These are phyloP conservation scores for Metschnikowia bowlesiae DNA, from an alignment of 805 yeast species.

Conservation along the genomic window DNA sequence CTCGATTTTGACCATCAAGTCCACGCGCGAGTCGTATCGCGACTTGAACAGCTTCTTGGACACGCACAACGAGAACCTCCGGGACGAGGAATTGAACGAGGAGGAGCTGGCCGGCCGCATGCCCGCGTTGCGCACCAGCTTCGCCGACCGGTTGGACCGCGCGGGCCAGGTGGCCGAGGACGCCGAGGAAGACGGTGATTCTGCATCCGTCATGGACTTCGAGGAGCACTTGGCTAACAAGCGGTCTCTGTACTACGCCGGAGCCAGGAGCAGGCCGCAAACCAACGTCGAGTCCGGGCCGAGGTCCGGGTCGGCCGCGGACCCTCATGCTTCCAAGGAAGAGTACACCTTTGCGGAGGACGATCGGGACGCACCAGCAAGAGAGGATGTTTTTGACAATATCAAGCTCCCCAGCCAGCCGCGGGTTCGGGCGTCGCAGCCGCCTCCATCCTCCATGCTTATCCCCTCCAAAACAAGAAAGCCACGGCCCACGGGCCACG, in stretches of 20 bases:
- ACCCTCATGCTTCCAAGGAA: not conserved
- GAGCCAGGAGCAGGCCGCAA: constrained; percentile 23
- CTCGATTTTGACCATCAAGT: constrained; percentile 67
- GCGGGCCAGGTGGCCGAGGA: constrained; percentile 24
- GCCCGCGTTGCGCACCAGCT: constrained; percentile 35
- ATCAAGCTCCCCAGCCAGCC: constrained; percentile 39
- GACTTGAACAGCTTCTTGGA: constrained; percentile 46
- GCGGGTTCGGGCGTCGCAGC: constrained; percentile 17
- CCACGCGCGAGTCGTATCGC: constrained; percentile 60
- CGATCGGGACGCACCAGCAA: constrained; percentile 1
- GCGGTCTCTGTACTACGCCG: constrained; percentile 37
- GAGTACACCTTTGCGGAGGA: constrained; percentile 7
- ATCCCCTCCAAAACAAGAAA: constrained; percentile 21
- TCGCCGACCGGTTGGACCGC: constrained; percentile 39
- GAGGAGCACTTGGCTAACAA: constrained; percentile 37
- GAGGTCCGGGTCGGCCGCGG: not conserved
- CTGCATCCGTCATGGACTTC: constrained; percentile 38
- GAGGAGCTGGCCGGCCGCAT: constrained; percentile 14
- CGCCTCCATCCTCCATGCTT: constrained; percentile 35
- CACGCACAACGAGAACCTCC: constrained; percentile 21
- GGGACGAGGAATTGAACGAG: constrained; percentile 19
- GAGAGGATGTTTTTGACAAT: constrained; percentile 36
- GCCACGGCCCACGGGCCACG: not conserved
- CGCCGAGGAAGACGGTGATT: constrained; percentile 30
- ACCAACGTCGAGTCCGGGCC: not conserved